phyloP scores from a whole-genome alignment of 202 grass and related monocot genomes.

The Dendrocalamus latiflorus region DNA sequence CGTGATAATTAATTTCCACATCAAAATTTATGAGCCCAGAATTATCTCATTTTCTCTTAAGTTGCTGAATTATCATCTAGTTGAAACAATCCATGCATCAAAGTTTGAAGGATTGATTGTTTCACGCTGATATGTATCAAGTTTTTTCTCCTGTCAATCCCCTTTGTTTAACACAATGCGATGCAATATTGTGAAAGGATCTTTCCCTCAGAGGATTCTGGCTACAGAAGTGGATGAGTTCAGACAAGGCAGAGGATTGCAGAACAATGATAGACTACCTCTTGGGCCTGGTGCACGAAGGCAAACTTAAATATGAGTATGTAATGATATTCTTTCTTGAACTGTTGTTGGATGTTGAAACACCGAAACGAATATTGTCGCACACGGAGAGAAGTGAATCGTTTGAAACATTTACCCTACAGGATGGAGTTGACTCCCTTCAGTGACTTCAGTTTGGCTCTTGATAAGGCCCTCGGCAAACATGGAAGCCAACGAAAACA shows the following conservation, averaged over 20 bases:
- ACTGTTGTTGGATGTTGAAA: background rate
- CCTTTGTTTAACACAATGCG: background rate
- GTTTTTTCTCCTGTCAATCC: background rate
- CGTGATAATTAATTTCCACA: background rate
- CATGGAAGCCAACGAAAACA: constrained; percentile 77
- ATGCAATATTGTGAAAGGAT: constrained; percentile 51
- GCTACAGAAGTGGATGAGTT: constrained; percentile 82
- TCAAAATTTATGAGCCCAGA: background rate
- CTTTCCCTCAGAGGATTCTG: constrained; percentile 77
- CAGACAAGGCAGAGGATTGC: constrained; percentile 67
- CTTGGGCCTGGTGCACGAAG: constrained; percentile 56
- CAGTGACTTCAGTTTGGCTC: constrained; percentile 53
- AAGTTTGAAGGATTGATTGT: background rate
- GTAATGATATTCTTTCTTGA: constrained; percentile 3
- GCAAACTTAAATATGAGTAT: constrained; percentile 84
- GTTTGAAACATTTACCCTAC: constrained; percentile 20
- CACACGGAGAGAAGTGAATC: background rate
- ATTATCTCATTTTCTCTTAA: background rate
- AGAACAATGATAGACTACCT: constrained; percentile 72
- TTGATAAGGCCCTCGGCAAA: constrained; percentile 77
- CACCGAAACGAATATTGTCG: background rate
- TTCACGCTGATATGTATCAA: background rate
- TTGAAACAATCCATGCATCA: background rate
- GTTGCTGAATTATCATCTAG: background rate
- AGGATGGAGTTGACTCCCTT: constrained; percentile 76